Evolutionary conservation across 2,329 filamentous ascomycete genomes (phyloP).

Genomic region (Pseudocercospora musae): DNA sequence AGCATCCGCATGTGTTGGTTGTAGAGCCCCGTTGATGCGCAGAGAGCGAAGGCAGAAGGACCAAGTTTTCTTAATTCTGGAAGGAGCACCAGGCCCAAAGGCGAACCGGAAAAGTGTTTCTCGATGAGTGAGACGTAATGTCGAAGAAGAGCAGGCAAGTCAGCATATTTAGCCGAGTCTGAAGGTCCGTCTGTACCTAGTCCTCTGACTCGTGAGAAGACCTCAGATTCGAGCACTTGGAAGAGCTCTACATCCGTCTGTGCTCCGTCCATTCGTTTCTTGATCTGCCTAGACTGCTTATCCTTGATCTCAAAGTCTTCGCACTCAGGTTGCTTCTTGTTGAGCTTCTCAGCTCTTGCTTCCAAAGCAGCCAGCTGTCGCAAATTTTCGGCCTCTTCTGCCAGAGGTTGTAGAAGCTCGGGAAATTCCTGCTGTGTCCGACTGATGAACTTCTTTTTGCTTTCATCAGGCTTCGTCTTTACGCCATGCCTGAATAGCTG

Average conservation of each 20-base stretch:
- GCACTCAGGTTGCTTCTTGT: neutral
- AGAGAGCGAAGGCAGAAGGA: constrained; percentile 67
- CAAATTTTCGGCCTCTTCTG: constrained; percentile 19
- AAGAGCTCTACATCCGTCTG: constrained; percentile 63
- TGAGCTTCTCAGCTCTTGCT: neutral
- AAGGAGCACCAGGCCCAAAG: constrained; percentile 59
- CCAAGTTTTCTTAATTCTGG: constrained; percentile 67
- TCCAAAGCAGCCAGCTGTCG: constrained; percentile 5
- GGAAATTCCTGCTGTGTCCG: constrained; percentile 16
- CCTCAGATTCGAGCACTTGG: constrained; percentile 62
- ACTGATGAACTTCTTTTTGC: neutral
- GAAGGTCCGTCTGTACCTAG: neutral
- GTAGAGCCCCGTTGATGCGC: constrained; percentile 67
- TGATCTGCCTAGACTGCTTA: constrained; percentile 43
- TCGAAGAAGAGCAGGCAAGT: constrained; percentile 20
- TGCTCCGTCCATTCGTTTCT: constrained; percentile 53
- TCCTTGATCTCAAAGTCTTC: constrained; percentile 12
- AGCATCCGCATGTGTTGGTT: constrained; percentile 61
- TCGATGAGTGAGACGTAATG: constrained; percentile 36
- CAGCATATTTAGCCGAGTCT: neutral
- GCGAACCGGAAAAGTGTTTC: constrained; percentile 58
- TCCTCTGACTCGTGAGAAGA: constrained; percentile 51
- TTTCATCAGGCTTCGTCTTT: constrained; percentile 3
- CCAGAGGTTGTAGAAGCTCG: constrained; percentile 19
- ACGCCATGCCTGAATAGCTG: constrained; percentile 16